Conservation (phyloP, 108 stramenopile species). For the Pseudonitzschia multiseries region DNA sequence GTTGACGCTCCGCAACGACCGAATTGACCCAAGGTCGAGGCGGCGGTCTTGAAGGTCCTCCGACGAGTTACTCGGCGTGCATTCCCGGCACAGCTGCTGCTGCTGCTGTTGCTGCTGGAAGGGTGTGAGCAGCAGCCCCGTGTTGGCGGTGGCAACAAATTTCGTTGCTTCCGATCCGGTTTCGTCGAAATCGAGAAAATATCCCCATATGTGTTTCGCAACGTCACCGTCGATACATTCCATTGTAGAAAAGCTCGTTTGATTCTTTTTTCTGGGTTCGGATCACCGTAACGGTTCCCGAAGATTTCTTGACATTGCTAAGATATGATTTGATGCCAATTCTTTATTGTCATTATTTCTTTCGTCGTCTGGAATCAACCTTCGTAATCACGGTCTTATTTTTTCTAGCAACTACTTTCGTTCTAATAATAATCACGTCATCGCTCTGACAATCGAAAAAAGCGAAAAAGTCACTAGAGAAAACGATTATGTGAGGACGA, state of each 20-base stretch:
- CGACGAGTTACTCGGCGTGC: not conserved
- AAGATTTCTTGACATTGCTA: too few species aligned
- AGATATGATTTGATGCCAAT: too few species aligned
- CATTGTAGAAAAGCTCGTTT: not conserved
- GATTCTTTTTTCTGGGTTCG: too few species aligned
- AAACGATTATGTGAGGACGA: too few species aligned
- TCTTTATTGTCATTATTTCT: too few species aligned
- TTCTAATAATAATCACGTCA: too few species aligned
- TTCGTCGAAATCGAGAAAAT: not conserved
- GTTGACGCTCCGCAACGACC: not conserved
- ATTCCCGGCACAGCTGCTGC: not conserved
- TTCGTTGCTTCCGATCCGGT: not conserved
- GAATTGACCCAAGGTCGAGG: not conserved
- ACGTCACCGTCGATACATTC: not conserved
- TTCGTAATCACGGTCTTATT: too few species aligned
- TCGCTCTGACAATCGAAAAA: too few species aligned
- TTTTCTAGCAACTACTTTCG: too few species aligned
- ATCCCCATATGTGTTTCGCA: conserved; percentile 4
- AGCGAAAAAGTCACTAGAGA: too few species aligned
- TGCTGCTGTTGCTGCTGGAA: not conserved
- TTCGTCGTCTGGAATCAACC: too few species aligned
- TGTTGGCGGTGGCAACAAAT: not conserved
- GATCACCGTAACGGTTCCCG: too few species aligned
- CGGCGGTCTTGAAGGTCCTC: not conserved
- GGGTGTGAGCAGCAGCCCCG: not conserved